Evolutionary conservation across 495 filamentous ascomycete species (phyloP).

Genomic region (Cercophora sp.): DNA sequence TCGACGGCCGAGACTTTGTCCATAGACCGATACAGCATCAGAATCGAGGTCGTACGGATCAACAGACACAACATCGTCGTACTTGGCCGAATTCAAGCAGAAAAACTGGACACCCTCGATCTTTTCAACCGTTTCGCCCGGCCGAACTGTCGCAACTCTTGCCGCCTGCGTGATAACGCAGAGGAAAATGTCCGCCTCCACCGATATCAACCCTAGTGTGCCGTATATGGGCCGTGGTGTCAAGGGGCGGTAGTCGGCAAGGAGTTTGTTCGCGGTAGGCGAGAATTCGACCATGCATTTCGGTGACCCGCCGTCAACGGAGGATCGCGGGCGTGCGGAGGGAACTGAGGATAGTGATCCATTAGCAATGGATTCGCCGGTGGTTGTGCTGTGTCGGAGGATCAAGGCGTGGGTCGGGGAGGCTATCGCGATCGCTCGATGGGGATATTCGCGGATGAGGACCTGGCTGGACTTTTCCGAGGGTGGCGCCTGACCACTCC

Average conservation of each 20-base stretch:
- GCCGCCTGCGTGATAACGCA: slow-evolving; percentile 79
- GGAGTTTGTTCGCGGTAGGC: slow-evolving; percentile 55
- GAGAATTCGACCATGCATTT: slow-evolving; percentile 89
- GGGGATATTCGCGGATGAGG: slow-evolving; percentile 71
- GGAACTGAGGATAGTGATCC: slow-evolving; percentile 47
- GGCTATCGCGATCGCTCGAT: slow-evolving; percentile 78
- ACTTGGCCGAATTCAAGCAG: slow-evolving; percentile 79
- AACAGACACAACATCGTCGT: slow-evolving; percentile 67
- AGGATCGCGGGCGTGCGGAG: slow-evolving; percentile 34
- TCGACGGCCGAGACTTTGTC: slow-evolving; percentile 54
- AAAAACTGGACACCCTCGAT: slow-evolving; percentile 89
- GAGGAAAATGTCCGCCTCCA: slow-evolving; percentile 82
- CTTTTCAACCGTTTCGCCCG: slow-evolving; percentile 81
- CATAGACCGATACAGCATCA: slow-evolving; percentile 51
- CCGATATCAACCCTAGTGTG: slow-evolving; percentile 83
- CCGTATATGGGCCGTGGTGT: slow-evolving; percentile 75
- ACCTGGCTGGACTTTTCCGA: slow-evolving; percentile 50
- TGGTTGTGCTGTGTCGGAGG: slow-evolving; percentile 66
- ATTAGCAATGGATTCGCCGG: slow-evolving; percentile 48
- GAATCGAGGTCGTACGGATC: slow-evolving; percentile 47
- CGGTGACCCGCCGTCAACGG: slow-evolving; percentile 37
- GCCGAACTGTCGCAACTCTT: slow-evolving; percentile 75
- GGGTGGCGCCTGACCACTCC: slow-evolving; percentile 34
- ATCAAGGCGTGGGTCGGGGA: slow-evolving; percentile 76
- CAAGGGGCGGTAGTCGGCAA: slow-evolving; percentile 69